Evolutionary conservation across 106 monocot genomes (phyloP).

Genomic region (Phalaenopsis aphrodite): DNA sequence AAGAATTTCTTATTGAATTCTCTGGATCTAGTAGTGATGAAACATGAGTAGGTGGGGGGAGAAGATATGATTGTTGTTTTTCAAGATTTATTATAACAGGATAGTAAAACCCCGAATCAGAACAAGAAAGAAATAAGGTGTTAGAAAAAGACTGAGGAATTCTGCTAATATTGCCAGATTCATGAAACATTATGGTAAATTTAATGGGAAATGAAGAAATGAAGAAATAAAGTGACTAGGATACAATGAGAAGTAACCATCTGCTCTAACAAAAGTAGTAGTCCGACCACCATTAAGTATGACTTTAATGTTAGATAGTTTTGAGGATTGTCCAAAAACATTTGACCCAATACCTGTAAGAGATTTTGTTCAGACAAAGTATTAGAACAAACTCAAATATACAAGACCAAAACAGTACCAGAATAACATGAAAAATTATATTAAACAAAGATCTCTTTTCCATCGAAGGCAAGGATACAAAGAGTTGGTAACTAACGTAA

Average conservation of each 20-base stretch:
- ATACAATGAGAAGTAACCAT: conserved; percentile 99
- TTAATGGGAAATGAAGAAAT: neutral
- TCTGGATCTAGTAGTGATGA: neutral
- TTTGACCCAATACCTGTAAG: conserved; percentile 34
- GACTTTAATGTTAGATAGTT: conserved; percentile 61
- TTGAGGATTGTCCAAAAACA: conserved; percentile 55
- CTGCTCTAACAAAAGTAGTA: conserved; percentile 58
- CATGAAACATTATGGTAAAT: neutral
- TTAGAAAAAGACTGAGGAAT: neutral
- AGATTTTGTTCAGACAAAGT: neutral
- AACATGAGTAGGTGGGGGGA: neutral
- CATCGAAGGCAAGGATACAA: neutral
- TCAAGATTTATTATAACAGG: neutral
- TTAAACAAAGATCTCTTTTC: neutral
- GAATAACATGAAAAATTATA: neutral
- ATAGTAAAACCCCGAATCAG: neutral
- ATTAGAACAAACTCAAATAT: conserved; percentile 2
- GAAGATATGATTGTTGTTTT: neutral
- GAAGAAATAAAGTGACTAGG: conserved; percentile 17
- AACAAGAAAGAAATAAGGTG: neutral
- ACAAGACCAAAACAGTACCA: neutral
- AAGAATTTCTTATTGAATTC: neutral
- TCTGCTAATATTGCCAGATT: neutral
- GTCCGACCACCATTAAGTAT: conserved; percentile 93
- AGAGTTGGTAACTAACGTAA: neutral